These are phyloP conservation scores for Plasmodium coatneyi DNA, from an alignment of 169 alveolate genomes.

Conservation along the genomic window DNA sequence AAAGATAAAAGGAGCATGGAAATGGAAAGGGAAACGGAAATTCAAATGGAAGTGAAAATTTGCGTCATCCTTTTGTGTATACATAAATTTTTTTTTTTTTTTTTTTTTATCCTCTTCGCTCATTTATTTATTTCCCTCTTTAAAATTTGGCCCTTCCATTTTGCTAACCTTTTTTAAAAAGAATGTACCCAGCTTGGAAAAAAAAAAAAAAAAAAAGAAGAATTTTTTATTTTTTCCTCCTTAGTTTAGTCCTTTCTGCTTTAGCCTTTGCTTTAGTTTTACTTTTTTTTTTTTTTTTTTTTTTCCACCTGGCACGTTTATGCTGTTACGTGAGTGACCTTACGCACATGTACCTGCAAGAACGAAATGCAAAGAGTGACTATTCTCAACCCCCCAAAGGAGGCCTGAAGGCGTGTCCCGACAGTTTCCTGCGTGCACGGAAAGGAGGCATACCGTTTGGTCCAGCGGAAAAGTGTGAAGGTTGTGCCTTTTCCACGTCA, in stretches of 20 bases:
- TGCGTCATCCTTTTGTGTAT: constrained; percentile 7
- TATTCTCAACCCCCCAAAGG: not conserved
- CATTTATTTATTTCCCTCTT: not conserved
- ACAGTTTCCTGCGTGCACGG: not conserved
- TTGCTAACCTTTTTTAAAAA: not conserved
- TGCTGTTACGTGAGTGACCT: not conserved
- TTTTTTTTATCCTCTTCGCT: not conserved
- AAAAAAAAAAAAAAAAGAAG: too few relatives aligned
- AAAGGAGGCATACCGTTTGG: not conserved
- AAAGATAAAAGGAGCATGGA: not conserved
- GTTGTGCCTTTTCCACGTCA: not conserved
- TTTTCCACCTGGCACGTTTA: not conserved
- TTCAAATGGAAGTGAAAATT: not conserved
- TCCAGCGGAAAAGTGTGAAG: not conserved
- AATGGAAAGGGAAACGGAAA: not conserved
- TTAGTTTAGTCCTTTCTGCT: not conserved
- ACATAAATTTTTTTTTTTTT: not conserved
- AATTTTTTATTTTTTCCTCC: not conserved
- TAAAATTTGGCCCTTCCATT: not conserved
- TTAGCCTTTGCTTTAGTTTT: not conserved
- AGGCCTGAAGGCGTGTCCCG: not conserved
- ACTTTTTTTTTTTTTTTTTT: not conserved
- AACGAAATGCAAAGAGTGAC: not conserved
- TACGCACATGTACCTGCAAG: not conserved
- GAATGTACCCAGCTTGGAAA: not conserved